Conservation (phyloP, 2,329 filamentous ascomycete species). For the Neonectria neomacrospora region DNA sequence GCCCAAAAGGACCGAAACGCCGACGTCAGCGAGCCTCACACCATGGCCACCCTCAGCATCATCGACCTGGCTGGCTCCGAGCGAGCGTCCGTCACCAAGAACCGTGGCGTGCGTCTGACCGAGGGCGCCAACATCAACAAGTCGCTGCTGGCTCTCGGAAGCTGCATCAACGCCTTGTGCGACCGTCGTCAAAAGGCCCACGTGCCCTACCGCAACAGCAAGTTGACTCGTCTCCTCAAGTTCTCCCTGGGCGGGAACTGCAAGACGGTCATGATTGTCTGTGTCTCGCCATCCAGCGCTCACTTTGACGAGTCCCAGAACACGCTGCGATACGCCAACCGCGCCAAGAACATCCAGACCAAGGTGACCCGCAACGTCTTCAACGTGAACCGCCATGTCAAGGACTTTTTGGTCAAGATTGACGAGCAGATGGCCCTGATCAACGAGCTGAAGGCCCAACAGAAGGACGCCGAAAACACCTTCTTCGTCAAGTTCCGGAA, state of each 20-base stretch:
- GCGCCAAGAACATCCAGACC: slow-evolving; percentile 99
- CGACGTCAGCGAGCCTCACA: slow-evolving; percentile 91
- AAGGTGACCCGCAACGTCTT: slow-evolving; percentile 99
- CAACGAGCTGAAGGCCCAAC: slow-evolving; percentile 92
- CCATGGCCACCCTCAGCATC: slow-evolving; percentile 97
- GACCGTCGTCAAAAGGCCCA: slow-evolving; percentile 92
- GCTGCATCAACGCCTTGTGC: slow-evolving; percentile 98
- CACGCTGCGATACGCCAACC: slow-evolving; percentile 94
- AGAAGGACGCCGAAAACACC: slow-evolving; percentile 85
- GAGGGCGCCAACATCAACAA: slow-evolving; percentile 99
- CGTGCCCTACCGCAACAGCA: slow-evolving; percentile 97
- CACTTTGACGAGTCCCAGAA: slow-evolving; percentile 99
- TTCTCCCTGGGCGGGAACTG: slow-evolving; percentile 98
- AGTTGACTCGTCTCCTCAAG: slow-evolving; percentile 92
- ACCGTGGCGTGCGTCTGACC: slow-evolving; percentile 87
- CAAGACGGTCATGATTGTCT: slow-evolving; percentile 99
- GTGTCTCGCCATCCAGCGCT: slow-evolving; percentile 93
- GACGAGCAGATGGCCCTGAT: slow-evolving; percentile 98
- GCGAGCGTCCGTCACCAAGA: slow-evolving; percentile 95
- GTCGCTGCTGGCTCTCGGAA: slow-evolving; percentile 90
- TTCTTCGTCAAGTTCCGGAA: slow-evolving; percentile 93
- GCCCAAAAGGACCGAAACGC: slow-evolving; percentile 95
- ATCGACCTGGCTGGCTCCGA: slow-evolving; percentile 98
- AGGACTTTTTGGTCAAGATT: slow-evolving; percentile 99
- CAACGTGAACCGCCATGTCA: slow-evolving; percentile 98